A percentile compares a stretch with the other conserved stretches of the same genome.
Conservation (phyloP, 306 rosid genomes). For the Canavalia gladiata region DNA sequence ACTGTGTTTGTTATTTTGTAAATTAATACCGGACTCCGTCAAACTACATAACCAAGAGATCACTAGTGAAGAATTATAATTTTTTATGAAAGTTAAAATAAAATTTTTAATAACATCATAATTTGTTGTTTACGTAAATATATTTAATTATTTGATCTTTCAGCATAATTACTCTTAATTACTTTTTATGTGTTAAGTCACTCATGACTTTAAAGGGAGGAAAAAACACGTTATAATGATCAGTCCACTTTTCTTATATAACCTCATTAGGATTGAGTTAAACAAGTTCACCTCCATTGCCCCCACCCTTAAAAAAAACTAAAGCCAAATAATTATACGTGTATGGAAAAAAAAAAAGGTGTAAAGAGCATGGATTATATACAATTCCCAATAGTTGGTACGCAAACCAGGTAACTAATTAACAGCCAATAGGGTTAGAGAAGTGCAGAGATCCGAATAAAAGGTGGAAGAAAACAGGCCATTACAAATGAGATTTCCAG, state of each 20-base stretch:
- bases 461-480: not conserved
- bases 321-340: not conserved
- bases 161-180: not conserved
- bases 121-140: not conserved
- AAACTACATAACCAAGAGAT: not conserved
- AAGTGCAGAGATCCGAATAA: not conserved
- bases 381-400: not conserved
- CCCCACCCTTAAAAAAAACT: not conserved
- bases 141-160: not conserved
- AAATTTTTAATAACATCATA: not conserved
- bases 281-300: not conserved
- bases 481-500: not conserved
- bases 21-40: constrained; percentile 28
- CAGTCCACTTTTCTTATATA: not conserved
- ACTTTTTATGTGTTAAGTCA: too few relatives aligned
- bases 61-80: not conserved
- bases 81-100: not conserved
- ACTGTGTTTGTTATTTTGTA: constrained; percentile 20
- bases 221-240: not conserved
- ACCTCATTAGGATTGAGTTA: not conserved
- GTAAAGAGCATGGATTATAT: not conserved
- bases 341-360: too few relatives aligned
- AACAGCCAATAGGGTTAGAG: not conserved
- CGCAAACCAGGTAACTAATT: not conserved
- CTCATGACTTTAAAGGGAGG: not conserved